phyloP scores from a whole-genome alignment of 2,329 filamentous ascomycete species.

The Byssoonygena ceratinophila region DNA sequence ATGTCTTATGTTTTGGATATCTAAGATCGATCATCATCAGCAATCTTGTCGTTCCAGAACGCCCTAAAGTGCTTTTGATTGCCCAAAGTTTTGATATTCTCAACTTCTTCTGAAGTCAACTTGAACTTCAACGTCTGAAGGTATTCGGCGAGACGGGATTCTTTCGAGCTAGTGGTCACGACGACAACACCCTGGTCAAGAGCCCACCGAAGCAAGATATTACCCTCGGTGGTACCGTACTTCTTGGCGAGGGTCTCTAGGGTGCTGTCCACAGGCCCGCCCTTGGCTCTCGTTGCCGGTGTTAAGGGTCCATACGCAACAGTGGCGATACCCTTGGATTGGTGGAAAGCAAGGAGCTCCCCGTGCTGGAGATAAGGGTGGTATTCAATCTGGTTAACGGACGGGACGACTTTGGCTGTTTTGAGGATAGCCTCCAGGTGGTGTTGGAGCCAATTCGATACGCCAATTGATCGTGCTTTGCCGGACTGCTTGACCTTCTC shows the following conservation, averaged over 20 bases:
- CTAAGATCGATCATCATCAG: slow-evolving; percentile 38
- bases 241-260: slow-evolving; percentile 47
- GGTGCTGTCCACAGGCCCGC: slow-evolving; percentile 47
- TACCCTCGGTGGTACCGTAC: slow-evolving; percentile 48
- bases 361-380: slow-evolving; percentile 42
- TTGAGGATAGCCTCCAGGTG: slow-evolving; percentile 45
- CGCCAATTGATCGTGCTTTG: slow-evolving; percentile 51
- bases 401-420: slow-evolving; percentile 35
- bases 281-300: slow-evolving; percentile 45
- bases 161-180: slow-evolving; percentile 52
- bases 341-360: slow-evolving; percentile 32
- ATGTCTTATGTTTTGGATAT: too few species aligned
- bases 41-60: slow-evolving; percentile 44
- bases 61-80: slow-evolving; percentile 42
- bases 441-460: slow-evolving; percentile 49
- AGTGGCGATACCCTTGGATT: slow-evolving; percentile 33
- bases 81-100: slow-evolving; percentile 42
- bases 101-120: slow-evolving; percentile 48
- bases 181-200: slow-evolving; percentile 50
- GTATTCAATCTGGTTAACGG: slow-evolving; percentile 36
- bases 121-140: slow-evolving; percentile 47
- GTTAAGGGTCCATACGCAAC: slow-evolving; percentile 37
- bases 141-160: slow-evolving; percentile 50
- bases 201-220: slow-evolving; percentile 50
- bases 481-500: slow-evolving; percentile 48